Conservation (phyloP, 768 basidiomycete species). For the Lyophyllum semitale region DNA sequence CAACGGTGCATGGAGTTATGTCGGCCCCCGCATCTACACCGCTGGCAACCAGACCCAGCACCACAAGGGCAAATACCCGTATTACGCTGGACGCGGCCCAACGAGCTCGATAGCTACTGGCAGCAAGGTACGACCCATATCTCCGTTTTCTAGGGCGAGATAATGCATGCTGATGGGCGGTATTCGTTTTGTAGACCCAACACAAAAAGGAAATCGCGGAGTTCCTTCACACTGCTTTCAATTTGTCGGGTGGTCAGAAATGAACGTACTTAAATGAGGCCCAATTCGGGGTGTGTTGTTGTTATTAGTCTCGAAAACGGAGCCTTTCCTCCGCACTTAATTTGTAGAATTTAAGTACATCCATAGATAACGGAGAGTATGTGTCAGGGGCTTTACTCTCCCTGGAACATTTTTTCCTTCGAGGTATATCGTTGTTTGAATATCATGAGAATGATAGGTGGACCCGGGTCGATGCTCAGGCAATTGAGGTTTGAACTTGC, state of each 20-base stretch:
- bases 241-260: constrained; percentile 17
- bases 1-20: constrained; percentile 96
- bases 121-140: constrained; percentile 64
- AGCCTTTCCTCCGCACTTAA: no score
- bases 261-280: not conserved
- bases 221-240: constrained; percentile 68
- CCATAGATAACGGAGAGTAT: no score
- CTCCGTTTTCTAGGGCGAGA: not conserved
- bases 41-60: constrained; percentile 89
- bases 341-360: no score
- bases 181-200: constrained; percentile 46
- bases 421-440: no score
- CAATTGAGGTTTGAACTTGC: no score
- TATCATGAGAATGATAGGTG: no score
- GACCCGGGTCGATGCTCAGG: no score
- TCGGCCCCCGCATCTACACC: constrained; percentile 90
- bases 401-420: no score
- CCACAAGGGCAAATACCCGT: constrained; percentile 89
- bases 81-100: constrained; percentile 91
- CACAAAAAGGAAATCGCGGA: constrained; percentile 92
- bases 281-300: no score
- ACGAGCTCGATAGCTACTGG: constrained; percentile 92
- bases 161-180: constrained; percentile 11
- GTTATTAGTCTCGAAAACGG: no score
- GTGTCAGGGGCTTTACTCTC: no score